These are phyloP conservation scores for Dactylellina cionopaga DNA, from an alignment of 2,329 filamentous ascomycete genomes.

Conservation along the genomic window DNA sequence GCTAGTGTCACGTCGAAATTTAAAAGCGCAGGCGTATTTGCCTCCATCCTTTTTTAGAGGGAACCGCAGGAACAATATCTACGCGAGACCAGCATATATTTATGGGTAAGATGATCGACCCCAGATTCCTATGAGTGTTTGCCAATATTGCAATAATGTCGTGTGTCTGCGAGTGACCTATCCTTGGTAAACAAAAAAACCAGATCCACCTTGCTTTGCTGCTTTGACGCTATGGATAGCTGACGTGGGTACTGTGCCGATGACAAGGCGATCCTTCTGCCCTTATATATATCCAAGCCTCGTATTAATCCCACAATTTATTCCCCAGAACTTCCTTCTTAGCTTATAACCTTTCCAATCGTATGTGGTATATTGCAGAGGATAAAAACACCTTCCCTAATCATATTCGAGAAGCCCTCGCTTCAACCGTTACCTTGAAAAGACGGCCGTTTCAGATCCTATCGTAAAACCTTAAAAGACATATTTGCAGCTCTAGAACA, in stretches of 20 bases:
- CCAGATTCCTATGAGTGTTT: no score
- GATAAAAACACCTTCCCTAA: no score
- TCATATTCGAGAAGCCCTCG: no score
- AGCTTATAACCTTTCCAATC: no score
- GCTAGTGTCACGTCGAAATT: slow-evolving; percentile 27
- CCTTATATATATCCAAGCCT: not conserved
- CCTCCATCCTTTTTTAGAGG: not conserved
- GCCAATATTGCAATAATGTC: slow-evolving; percentile 10
- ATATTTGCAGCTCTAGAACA: not conserved
- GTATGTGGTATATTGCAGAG: no score
- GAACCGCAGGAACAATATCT: slow-evolving; percentile 16
- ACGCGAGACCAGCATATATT: slow-evolving; percentile 7
- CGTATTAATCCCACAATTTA: no score
- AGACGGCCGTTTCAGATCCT: no score
- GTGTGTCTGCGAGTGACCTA: slow-evolving; percentile 2
- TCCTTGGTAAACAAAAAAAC: not conserved
- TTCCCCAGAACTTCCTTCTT: no score
- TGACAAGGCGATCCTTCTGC: not conserved
- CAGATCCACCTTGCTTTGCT: not conserved
- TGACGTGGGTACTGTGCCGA: not conserved
- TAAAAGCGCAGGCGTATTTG: not conserved
- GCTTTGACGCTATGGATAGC: not conserved
- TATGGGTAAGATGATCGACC: slow-evolving; percentile 1
- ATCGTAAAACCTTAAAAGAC: not conserved
- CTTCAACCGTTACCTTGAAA: no score